Base-by-base conservation (phyloP, 805 yeast genomes). In the Scheffersomyces amazonensis region DNA sequence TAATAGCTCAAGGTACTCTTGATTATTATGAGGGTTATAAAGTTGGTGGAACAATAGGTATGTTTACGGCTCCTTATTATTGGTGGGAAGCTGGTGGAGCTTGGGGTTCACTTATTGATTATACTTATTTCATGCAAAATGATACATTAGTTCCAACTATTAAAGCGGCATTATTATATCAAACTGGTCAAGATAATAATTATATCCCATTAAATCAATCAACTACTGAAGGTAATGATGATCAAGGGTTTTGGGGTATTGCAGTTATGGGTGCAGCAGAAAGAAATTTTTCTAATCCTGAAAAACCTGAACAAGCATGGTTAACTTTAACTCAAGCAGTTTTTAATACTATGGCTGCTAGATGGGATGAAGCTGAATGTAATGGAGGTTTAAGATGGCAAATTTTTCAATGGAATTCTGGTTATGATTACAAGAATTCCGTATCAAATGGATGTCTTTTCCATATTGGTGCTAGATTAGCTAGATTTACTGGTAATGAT, bases 71-170 rank as follows among this genome's bases (percentile, higher is more conserved):
- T 54, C 98, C 98, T 0, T 90, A 91, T 71, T 91, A 91, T 72
- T 91, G 98, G 99, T 90, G 97, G 97, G 88, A 89, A 66, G 96
- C 97, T 8, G 98, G 98, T 48, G 95, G 90, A 43, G 96, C 91
- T 2, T 88, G 89, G 87, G 96, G 96, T 7, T 72, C 85, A 15
- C 67, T 91, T 73, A 55, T 91, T 31, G 96, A 89, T 58, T 83
- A 85, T 61, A 74, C 87, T 66, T 80, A 58, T 48, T 82, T 72
- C 56, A 78, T 87, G 58, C 76, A 82, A 27, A 84, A 90, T 58
- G 75, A 74, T 46, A 78, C 90, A 1, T 86, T 78, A 50, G 83
- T 75, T 31, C 69, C 71, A 10, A 40, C 73, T 25, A 73, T 87
- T 38, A 72, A 75, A 50, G 66, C 73, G 25, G 85, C 95, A 2